A percentile compares a stretch with the other conserved stretches of the same genome.
These are phyloP conservation scores for Akanthomyces dipterigenus DNA, from an alignment of 2,329 filamentous ascomycete genomes.

Conservation along the genomic window DNA sequence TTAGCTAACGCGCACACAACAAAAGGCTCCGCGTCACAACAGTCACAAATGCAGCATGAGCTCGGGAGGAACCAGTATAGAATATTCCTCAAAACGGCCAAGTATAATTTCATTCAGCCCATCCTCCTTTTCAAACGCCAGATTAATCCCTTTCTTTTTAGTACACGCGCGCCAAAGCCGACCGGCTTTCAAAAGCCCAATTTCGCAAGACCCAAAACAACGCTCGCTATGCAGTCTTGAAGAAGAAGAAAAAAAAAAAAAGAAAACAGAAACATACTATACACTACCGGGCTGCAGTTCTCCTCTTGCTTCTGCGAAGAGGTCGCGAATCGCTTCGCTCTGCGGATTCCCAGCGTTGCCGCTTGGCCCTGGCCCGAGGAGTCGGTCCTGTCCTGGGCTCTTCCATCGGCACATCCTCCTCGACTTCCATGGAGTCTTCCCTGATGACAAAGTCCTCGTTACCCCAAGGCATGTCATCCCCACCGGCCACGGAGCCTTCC, in stretches of 20 bases:
- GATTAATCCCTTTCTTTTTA: not conserved
- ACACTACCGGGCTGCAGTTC: not conserved
- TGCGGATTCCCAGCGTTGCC: not conserved
- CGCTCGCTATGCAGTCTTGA: not conserved
- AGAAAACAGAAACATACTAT: not conserved
- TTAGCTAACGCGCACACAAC: too few species aligned
- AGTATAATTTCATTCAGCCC: not conserved
- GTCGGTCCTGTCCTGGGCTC: not conserved
- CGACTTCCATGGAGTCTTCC: not conserved
- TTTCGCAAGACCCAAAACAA: not conserved
- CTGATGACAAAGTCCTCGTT: not conserved
- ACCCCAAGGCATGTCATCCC: not conserved
- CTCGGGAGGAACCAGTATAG: not conserved
- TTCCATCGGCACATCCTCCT: not conserved
- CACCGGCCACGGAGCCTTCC: not conserved
- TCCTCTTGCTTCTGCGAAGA: constrained; percentile 2
- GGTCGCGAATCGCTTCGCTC: not conserved
- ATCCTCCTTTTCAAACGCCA: not conserved
- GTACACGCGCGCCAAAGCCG: not conserved
- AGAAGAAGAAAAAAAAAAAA: not conserved
- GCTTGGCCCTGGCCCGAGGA: not conserved
- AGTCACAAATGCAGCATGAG: not conserved
- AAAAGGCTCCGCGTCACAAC: not conserved
- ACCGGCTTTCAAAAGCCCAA: not conserved
- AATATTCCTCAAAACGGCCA: not conserved